Evolutionary conservation across 2,329 filamentous ascomycete species (phyloP), one percentile per base, ranked within the genome.

Genomic region (Allantophomopsis lycopodina): DNA sequence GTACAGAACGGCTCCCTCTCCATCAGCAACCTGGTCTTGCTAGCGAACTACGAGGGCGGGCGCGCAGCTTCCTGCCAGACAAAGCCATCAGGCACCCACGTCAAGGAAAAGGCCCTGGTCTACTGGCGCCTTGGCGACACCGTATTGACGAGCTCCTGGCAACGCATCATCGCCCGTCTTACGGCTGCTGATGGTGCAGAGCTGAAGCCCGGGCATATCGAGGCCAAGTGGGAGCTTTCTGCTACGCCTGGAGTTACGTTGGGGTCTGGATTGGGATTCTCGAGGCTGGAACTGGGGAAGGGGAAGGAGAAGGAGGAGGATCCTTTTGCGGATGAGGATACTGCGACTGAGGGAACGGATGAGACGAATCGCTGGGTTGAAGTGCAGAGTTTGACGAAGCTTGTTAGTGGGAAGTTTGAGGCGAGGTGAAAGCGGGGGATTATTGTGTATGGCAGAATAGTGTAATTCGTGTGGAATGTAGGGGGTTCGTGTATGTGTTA

Each of bases 121-220:
- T 87, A 83, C 65, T 93, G 85, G 84, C 76, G 79, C 12, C 61
- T 91, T 1, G 79, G 79, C 35, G 81, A 93, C 45, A 65, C 96
- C 13, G 81, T 76, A 0, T 66, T 82, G 33, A 71, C 70, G 13
- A 59, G 79, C 1, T 66, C 68, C 35, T 62, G 75, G 47, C 71
- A 81, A 51, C 89, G 86, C 60, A 75, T 95, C 42, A 78, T 94
- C 6, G 91, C 86, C 43, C 76, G 87, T 3, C 83, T 98, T 49
- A 64, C 71, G 8, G 69, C 79, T 17, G 84, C 83, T 0, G 80
- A 88, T 28, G 75, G 74, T 17, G 68, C 75, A 38, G 76, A 76
- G 50, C 78, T 83, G 0, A 76, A 75, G 46, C 74, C 83, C 5
- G 86, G 87, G 0, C 77, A 75, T 40, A 71, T 93, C 7, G 89